Percentiles rank a stretch among this genome's conserved stretches.
Evolutionary conservation across 148 eudicot genomes (phyloP).

Genomic region (Cornus suecica): DNA sequence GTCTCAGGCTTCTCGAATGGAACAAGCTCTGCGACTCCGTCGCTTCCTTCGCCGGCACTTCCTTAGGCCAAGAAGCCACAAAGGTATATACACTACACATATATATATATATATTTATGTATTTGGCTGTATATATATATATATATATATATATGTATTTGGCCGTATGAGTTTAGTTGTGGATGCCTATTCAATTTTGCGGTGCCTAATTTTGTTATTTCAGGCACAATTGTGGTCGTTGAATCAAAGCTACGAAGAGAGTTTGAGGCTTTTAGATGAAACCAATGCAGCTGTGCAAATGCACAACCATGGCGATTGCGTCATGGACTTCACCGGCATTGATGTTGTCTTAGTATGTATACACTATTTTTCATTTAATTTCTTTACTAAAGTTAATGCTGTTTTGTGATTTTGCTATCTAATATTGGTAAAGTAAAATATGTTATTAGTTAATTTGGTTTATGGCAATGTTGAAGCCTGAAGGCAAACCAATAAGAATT

Average conservation of each 20-base stretch:
- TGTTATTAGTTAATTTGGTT: too few relatives aligned
- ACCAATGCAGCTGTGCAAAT: constrained; percentile 91
- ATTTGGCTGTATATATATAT: constrained; percentile 7
- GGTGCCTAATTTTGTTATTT: constrained; percentile 3
- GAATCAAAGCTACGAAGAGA: constrained; percentile 68
- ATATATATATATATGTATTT: too few relatives aligned
- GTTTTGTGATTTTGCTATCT: background rate
- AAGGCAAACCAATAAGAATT: too few relatives aligned
- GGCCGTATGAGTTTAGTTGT: background rate
- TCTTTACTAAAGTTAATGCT: background rate
- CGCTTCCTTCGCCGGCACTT: constrained; percentile 83
- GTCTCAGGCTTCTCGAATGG: constrained; percentile 84
- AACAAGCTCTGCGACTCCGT: constrained; percentile 83
- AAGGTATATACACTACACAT: constrained; percentile 31
- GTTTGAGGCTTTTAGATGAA: constrained; percentile 61
- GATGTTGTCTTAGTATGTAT: constrained; percentile 57
- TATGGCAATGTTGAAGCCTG: too few relatives aligned
- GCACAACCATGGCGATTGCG: constrained; percentile 49
- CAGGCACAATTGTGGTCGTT: constrained; percentile 69
- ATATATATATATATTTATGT: background rate
- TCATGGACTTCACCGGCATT: constrained; percentile 61
- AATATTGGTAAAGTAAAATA: background rate
- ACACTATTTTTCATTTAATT: background rate
- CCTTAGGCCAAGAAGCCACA: constrained; percentile 59
- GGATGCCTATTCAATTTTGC: background rate